A percentile compares a stretch with the other conserved stretches of the same genome.
These are phyloP conservation scores for Pichia rugopelliculosa DNA, from an alignment of 805 yeast species.

Conservation along the genomic window DNA sequence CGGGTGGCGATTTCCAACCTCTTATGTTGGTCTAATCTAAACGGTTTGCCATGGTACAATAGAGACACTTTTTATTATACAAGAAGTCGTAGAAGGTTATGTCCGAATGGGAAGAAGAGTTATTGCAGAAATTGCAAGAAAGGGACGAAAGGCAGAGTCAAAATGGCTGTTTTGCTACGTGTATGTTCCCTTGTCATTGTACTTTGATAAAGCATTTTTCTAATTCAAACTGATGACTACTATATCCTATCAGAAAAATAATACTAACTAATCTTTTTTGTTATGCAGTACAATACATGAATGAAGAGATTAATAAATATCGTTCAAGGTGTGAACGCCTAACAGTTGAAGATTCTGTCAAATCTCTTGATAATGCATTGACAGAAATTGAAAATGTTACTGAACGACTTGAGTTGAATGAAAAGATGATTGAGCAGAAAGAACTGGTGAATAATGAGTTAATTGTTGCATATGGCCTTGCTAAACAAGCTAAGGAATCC, in stretches of 20 bases:
- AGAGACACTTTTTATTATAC: neutral
- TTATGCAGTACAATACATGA: neutral
- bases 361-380: slow-evolving; percentile 2
- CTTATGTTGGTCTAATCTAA: too few relatives aligned
- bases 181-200: neutral
- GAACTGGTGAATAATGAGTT: slow-evolving; percentile 6
- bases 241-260: too few relatives aligned
- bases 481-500: slow-evolving; percentile 14
- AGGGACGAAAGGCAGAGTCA: neutral
- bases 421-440: slow-evolving; percentile 11
- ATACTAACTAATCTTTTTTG: neutral
- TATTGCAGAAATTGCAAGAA: neutral
- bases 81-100: neutral
- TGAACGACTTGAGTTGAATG: slow-evolving; percentile 6
- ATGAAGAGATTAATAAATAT: neutral
- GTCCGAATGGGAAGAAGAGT: neutral
- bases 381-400: slow-evolving; percentile 5
- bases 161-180: slow-evolving; percentile 3
- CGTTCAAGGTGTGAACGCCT: neutral
- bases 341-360: neutral
- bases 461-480: slow-evolving; percentile 6
- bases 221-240: too few relatives aligned
- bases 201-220: neutral
- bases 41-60: too few relatives aligned
- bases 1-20: neutral